Percentiles rank a stretch among this genome's conserved stretches.
Evolutionary conservation across 352 stramenopile genomes (phyloP).

Genomic region (Elongisporangium undulatum): DNA sequence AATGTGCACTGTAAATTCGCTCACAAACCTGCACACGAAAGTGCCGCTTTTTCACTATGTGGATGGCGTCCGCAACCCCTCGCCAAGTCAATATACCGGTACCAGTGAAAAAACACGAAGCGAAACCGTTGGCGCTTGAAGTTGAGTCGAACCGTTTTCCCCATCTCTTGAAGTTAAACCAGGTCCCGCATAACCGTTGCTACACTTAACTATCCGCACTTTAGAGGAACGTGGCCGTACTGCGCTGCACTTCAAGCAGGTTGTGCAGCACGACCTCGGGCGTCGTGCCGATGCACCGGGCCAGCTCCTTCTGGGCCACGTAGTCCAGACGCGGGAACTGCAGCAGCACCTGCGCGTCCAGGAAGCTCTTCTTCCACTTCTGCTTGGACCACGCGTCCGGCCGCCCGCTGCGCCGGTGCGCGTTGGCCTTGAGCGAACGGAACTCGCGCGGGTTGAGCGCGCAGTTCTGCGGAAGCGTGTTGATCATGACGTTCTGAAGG

Average conservation of each 20-base stretch:
- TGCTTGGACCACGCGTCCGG: slow-evolving; percentile 83
- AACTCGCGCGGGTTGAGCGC: slow-evolving; percentile 86
- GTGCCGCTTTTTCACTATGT: neutral
- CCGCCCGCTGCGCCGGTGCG: slow-evolving; percentile 47
- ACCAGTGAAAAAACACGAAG: neutral
- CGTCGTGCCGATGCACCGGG: slow-evolving; percentile 85
- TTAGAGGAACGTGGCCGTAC: slow-evolving; percentile 69
- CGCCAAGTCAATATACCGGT: neutral
- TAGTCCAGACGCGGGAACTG: slow-evolving; percentile 82
- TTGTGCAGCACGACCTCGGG: slow-evolving; percentile 87
- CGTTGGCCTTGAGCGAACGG: slow-evolving; percentile 70
- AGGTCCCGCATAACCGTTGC: neutral
- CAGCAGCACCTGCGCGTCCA: slow-evolving; percentile 77
- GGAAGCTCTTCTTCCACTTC: slow-evolving; percentile 88
- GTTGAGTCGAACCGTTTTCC: neutral
- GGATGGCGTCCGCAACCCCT: neutral
- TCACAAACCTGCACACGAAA: neutral
- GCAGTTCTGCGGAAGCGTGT: slow-evolving; percentile 81
- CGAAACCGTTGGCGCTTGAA: neutral
- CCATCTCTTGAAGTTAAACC: neutral
- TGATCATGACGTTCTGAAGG: slow-evolving; percentile 89
- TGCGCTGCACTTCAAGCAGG: slow-evolving; percentile 79
- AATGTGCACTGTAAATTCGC: neutral
- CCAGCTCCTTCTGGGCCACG: slow-evolving; percentile 85
- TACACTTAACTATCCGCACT: neutral